phyloP scores from a whole-genome alignment of 1,139 yeast species.

The Zygosaccharomyces sapae region DNA sequence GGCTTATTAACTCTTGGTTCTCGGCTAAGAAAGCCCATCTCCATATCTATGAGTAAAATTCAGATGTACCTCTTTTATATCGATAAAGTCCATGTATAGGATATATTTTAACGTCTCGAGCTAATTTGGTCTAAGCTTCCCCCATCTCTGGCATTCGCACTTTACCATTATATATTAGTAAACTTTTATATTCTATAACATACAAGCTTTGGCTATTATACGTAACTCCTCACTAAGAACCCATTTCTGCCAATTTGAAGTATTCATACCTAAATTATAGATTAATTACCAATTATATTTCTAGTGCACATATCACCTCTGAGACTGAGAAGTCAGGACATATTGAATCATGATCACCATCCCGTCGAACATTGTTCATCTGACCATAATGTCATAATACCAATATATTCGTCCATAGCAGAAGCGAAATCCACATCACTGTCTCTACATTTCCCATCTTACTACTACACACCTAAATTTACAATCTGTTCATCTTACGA shows the following conservation, averaged over 20 bases:
- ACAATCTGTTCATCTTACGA: neutral
- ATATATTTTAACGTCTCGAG: neutral
- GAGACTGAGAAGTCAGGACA: neutral
- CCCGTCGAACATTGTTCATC: neutral
- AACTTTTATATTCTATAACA: neutral
- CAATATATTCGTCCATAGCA: too few species aligned
- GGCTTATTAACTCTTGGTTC: neutral
- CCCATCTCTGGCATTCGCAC: neutral
- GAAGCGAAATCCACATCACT: neutral
- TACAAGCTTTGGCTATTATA: neutral
- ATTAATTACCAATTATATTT: neutral
- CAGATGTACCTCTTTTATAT: neutral
- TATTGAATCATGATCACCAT: neutral
- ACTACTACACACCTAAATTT: too few species aligned
- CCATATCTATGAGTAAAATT: neutral
- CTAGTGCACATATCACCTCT: neutral
- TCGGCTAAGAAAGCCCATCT: neutral
- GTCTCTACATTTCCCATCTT: neutral
- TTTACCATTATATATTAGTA: neutral
- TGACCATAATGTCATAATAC: too few species aligned
- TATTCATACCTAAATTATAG: neutral
- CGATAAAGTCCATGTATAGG: neutral
- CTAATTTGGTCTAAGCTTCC: neutral
- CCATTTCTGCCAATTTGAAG: neutral
- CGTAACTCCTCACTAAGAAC: neutral